Percentiles rank a stretch among this genome's conserved stretches.
phyloP scores from a whole-genome alignment of 1,284 basidiomycete genomes.

The Ganoderma resinaceum region DNA sequence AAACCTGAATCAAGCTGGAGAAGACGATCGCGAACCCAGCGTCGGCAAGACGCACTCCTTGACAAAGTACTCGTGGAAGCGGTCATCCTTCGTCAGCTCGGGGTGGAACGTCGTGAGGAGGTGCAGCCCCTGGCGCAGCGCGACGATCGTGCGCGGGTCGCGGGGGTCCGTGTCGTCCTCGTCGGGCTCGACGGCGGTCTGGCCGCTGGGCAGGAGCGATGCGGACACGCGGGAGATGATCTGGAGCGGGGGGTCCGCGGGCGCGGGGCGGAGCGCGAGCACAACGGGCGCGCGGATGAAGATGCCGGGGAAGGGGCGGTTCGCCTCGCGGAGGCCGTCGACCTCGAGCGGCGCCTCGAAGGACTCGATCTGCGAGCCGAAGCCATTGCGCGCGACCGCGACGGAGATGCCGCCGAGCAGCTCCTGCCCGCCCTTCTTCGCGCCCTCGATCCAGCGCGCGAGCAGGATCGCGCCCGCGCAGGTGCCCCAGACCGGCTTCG shows the following conservation, averaged over 20 bases:
- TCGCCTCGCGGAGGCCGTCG: constrained; percentile 65
- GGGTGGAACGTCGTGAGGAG: constrained; percentile 95
- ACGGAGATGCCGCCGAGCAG: constrained; percentile 86
- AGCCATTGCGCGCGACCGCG: constrained; percentile 88
- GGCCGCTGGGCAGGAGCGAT: constrained; percentile 60
- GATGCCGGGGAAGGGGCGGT: constrained; percentile 80
- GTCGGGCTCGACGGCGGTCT: constrained; percentile 39
- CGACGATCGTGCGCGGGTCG: constrained; percentile 80
- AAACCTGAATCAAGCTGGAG: constrained; percentile 17
- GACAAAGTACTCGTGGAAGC: constrained; percentile 92
- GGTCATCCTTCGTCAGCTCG: constrained; percentile 86
- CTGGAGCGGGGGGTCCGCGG: constrained; percentile 58
- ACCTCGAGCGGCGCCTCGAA: constrained; percentile 86
- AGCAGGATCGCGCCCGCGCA: constrained; percentile 97
- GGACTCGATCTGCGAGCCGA: constrained; percentile 88
- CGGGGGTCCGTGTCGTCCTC: constrained; percentile 48
- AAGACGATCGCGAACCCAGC: constrained; percentile 29
- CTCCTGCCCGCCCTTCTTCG: constrained; percentile 90
- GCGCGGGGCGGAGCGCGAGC: constrained; percentile 51
- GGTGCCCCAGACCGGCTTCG: constrained; percentile 92
- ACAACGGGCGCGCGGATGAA: constrained; percentile 96
- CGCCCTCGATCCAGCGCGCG: constrained; percentile 73
- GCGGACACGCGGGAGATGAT: constrained; percentile 80
- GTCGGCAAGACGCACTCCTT: constrained; percentile 64
- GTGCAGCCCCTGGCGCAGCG: constrained; percentile 85